A percentile compares a stretch with the other conserved stretches of the same genome.
Conservation (phyloP, 208 protist species). For the Crithidia sp. region DNA sequence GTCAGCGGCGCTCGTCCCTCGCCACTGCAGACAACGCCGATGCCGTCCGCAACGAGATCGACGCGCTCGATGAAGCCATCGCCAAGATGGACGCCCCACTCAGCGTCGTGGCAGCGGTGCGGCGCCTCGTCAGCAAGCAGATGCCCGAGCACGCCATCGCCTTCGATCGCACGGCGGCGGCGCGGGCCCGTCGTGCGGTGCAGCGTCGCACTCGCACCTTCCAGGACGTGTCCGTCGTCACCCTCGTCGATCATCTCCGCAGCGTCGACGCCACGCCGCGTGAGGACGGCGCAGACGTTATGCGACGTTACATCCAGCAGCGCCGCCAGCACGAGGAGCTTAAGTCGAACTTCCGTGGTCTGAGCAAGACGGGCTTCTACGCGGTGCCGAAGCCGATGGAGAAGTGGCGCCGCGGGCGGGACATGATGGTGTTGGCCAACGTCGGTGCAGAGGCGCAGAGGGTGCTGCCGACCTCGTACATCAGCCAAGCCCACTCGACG, state of each 20-base stretch:
- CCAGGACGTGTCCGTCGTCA: constrained; percentile 23
- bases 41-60: constrained; percentile 1
- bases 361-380: constrained; percentile 73
- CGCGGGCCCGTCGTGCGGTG: constrained; percentile 17
- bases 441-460: constrained; percentile 51
- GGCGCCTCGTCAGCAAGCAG: constrained; percentile 23
- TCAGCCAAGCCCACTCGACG: constrained; percentile 55
- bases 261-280: constrained; percentile 34
- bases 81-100: constrained; percentile 15
- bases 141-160: constrained; percentile 9
- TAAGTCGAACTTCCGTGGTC: constrained; percentile 42
- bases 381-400: constrained; percentile 48
- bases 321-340: constrained; percentile 53
- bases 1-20: neutral
- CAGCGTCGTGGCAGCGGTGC: constrained; percentile 15
- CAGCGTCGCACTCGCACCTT: constrained; percentile 36
- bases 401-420: constrained; percentile 66
- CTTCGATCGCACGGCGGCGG: constrained; percentile 23
- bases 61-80: constrained; percentile 22
- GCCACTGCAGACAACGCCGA: no score
- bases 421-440: constrained; percentile 72
- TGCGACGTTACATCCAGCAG: constrained; percentile 56
- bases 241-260: constrained; percentile 32
- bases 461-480: constrained; percentile 49
- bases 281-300: constrained; percentile 49